A percentile compares a stretch with the other conserved stretches of the same genome.
Conservation (phyloP, 352 stramenopile genomes). For the Phytophthora capsici region DNA sequence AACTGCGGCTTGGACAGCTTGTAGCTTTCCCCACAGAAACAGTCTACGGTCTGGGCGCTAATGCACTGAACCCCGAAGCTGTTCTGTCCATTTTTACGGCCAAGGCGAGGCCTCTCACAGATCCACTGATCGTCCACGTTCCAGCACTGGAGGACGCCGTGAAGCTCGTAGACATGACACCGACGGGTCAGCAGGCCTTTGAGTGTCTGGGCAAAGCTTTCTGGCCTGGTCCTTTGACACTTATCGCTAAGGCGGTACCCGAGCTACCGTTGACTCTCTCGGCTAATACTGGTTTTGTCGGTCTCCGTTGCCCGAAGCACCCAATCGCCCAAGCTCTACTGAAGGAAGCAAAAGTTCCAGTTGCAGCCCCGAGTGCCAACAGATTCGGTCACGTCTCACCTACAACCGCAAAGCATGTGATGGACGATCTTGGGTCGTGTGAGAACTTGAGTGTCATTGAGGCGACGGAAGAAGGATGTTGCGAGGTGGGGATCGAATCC, state of each 20-base stretch:
- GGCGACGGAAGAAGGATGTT: slow-evolving; percentile 58
- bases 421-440: slow-evolving; percentile 95
- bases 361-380: slow-evolving; percentile 98
- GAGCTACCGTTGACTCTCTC: slow-evolving; percentile 85
- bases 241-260: slow-evolving; percentile 93
- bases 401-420: slow-evolving; percentile 95
- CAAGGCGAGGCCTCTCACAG: slow-evolving; percentile 95
- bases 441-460: slow-evolving; percentile 90
- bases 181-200: slow-evolving; percentile 75
- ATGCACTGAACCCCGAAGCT: slow-evolving; percentile 94
- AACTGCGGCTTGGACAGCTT: slow-evolving; percentile 79
- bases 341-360: slow-evolving; percentile 88
- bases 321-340: slow-evolving; percentile 93
- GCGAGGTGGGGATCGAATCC: slow-evolving; percentile 94
- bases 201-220: slow-evolving; percentile 89
- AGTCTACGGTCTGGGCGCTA: slow-evolving; percentile 98
- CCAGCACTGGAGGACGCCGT: slow-evolving; percentile 83
- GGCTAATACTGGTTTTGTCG: slow-evolving; percentile 97
- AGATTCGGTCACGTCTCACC: slow-evolving; percentile 99
- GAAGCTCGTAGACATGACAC: slow-evolving; percentile 88
- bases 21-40: slow-evolving; percentile 99
- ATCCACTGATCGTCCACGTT: slow-evolving; percentile 99
- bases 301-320: slow-evolving; percentile 95
- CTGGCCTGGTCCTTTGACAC: slow-evolving; percentile 98
- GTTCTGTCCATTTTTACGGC: slow-evolving; percentile 97